Conservation (phyloP, 352 stramenopile genomes). For the Globisporangium heterothallicum region DNA sequence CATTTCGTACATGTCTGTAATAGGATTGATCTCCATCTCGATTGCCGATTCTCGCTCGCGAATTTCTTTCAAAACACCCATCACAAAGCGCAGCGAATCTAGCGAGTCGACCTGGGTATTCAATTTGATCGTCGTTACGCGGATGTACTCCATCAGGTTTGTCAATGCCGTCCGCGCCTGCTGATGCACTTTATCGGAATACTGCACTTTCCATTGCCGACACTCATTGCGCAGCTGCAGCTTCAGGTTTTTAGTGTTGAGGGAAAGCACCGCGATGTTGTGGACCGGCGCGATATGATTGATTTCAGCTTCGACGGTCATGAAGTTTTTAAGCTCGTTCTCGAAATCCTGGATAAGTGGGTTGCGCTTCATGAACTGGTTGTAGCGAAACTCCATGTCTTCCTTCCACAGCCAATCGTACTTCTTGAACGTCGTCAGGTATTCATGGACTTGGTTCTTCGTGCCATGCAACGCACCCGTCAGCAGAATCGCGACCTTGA, state of each 20-base stretch:
- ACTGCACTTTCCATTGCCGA: slow-evolving; percentile 83
- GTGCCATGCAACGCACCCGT: slow-evolving; percentile 79
- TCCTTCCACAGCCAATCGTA: slow-evolving; percentile 91
- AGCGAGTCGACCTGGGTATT: slow-evolving; percentile 60
- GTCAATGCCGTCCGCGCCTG: slow-evolving; percentile 56
- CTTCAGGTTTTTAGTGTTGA: slow-evolving; percentile 88
- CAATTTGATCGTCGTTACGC: slow-evolving; percentile 68
- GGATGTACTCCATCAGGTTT: slow-evolving; percentile 77
- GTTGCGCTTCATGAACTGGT: slow-evolving; percentile 80
- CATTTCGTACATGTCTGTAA: slow-evolving; percentile 89
- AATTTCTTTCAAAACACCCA: slow-evolving; percentile 81
- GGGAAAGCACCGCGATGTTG: slow-evolving; percentile 80
- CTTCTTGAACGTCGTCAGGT: slow-evolving; percentile 78
- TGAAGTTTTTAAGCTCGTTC: slow-evolving; percentile 74
- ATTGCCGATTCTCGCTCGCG: slow-evolving; percentile 83
- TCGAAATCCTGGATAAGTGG: slow-evolving; percentile 83
- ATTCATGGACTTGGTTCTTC: slow-evolving; percentile 83
- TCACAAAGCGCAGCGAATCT: slow-evolving; percentile 75
- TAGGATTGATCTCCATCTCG: slow-evolving; percentile 87
- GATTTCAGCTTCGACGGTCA: slow-evolving; percentile 76
- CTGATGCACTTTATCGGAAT: slow-evolving; percentile 79
- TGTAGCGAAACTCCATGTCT: slow-evolving; percentile 84
- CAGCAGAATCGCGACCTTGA: slow-evolving; percentile 83
- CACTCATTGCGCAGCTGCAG: slow-evolving; percentile 81
- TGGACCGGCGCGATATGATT: slow-evolving; percentile 70